Conservation (phyloP, 108 stramenopile species). For the Conticribra weissflogii region DNA sequence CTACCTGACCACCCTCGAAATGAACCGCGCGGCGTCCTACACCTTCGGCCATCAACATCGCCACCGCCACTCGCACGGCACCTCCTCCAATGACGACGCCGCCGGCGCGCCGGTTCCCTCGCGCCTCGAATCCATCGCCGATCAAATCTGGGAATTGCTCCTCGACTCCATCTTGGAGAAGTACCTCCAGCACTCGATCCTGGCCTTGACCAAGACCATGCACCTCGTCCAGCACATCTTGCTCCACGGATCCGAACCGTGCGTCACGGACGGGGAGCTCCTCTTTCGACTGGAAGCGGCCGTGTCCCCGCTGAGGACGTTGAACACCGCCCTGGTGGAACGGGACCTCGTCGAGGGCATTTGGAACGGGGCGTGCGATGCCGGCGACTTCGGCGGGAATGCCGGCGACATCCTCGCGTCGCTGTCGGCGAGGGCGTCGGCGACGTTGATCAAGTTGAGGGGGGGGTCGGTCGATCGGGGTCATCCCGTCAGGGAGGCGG, state of each 20-base stretch:
- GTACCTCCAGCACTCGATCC: constrained; percentile 27
- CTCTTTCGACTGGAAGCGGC: constrained; percentile 42
- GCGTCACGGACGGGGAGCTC: constrained; percentile 27
- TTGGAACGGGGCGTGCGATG: constrained; percentile 24
- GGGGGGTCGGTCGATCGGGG: constrained; percentile 51
- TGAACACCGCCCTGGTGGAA: constrained; percentile 49
- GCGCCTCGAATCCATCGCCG: constrained; percentile 29
- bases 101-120: too few species aligned
- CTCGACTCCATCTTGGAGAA: constrained; percentile 22
- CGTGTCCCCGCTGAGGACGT: constrained; percentile 25
- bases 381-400: too few species aligned
- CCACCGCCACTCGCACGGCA: constrained; percentile 13
- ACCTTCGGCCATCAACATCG: constrained; percentile 38
- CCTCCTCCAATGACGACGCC: neutral
- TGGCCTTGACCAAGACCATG: constrained; percentile 39
- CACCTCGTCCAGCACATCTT: constrained; percentile 39
- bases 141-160: constrained; percentile 35
- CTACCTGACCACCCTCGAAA: constrained; percentile 43
- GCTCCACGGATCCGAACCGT: constrained; percentile 25
- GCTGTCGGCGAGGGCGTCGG: constrained; percentile 24
- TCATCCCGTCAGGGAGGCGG: constrained; percentile 37
- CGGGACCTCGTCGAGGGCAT: constrained; percentile 35
- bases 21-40: constrained; percentile 50
- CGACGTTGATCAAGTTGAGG: constrained; percentile 40
- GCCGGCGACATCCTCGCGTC: constrained; percentile 25